These are phyloP conservation scores for Hirsutella minnesotensis DNA, from an alignment of 2,329 filamentous ascomycete genomes.

Conservation along the genomic window DNA sequence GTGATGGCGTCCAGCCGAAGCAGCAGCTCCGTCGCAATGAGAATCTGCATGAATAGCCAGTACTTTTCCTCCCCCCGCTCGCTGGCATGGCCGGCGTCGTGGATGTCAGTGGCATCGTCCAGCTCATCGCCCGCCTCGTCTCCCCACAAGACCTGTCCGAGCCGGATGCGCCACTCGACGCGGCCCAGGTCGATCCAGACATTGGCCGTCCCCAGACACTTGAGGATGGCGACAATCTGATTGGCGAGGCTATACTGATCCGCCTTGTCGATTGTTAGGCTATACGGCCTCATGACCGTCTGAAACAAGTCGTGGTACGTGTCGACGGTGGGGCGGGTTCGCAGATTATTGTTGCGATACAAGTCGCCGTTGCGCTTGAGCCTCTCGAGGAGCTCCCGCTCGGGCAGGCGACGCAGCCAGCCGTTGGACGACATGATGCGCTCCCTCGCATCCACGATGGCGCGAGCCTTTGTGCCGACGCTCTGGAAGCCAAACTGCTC, in stretches of 20 bases:
- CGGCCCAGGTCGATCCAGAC: constrained; percentile 66
- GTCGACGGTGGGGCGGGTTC: constrained; percentile 39
- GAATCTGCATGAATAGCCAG: constrained; percentile 54
- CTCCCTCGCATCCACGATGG: constrained; percentile 45
- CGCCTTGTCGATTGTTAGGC: constrained; percentile 40
- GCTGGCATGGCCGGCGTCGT: constrained; percentile 32
- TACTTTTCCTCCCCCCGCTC: constrained; percentile 51
- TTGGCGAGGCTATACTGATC: constrained; percentile 54
- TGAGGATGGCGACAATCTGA: constrained; percentile 57
- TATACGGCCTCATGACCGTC: constrained; percentile 45
- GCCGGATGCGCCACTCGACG: constrained; percentile 62
- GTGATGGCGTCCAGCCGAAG: constrained; percentile 52
- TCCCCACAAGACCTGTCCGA: constrained; percentile 63
- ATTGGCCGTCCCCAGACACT: constrained; percentile 50
- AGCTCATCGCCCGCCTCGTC: constrained; percentile 36
- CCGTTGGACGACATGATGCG: constrained; percentile 41
- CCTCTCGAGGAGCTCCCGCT: constrained; percentile 45
- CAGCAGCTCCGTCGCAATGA: constrained; percentile 54
- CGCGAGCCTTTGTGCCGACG: constrained; percentile 40
- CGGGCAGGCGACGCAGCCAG: constrained; percentile 43
- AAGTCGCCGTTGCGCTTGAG: constrained; percentile 43
- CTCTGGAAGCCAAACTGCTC: constrained; percentile 49
- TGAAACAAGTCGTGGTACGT: constrained; percentile 52
- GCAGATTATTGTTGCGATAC: constrained; percentile 40
- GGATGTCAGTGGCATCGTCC: constrained; percentile 40